These are phyloP conservation scores for Euphorbia lathyris DNA, from an alignment of 345 rosid species.

Conservation along the genomic window DNA sequence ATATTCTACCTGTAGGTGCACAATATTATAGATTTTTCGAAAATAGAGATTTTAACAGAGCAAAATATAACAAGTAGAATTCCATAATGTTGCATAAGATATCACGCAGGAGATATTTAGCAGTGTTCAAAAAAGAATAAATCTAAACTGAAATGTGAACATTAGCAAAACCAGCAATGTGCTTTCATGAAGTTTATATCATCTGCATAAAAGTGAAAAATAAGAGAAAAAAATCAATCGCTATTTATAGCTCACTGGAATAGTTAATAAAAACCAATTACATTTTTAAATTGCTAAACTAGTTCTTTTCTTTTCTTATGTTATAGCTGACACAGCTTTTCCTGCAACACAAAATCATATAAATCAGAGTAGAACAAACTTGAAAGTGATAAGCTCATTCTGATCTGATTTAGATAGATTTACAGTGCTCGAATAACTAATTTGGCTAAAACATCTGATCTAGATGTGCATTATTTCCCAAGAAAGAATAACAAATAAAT, in stretches of 20 bases:
- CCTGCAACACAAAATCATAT: background rate
- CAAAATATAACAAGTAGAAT: background rate
- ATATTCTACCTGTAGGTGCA: slow-evolving; percentile 67
- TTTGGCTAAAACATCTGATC: background rate
- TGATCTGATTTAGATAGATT: background rate
- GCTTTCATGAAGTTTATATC: background rate
- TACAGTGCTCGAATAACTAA: background rate
- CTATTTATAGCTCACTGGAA: background rate
- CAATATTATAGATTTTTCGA: slow-evolving; percentile 3
- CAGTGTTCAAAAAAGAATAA: background rate
- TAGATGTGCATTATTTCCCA: background rate
- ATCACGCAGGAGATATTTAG: background rate
- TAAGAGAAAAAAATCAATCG: background rate
- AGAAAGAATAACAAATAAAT: background rate
- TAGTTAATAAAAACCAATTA: background rate
- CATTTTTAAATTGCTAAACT: background rate
- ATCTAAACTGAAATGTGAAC: slow-evolving; percentile 1
- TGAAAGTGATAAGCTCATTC: background rate
- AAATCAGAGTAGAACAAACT: background rate
- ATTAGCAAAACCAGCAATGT: background rate
- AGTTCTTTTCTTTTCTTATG: background rate
- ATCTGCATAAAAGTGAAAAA: background rate
- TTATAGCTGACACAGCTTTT: background rate
- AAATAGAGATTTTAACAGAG: background rate
- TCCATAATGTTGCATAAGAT: background rate